phyloP scores from a whole-genome alignment of 768 basidiomycete genomes.

The Russula sp. region DNA sequence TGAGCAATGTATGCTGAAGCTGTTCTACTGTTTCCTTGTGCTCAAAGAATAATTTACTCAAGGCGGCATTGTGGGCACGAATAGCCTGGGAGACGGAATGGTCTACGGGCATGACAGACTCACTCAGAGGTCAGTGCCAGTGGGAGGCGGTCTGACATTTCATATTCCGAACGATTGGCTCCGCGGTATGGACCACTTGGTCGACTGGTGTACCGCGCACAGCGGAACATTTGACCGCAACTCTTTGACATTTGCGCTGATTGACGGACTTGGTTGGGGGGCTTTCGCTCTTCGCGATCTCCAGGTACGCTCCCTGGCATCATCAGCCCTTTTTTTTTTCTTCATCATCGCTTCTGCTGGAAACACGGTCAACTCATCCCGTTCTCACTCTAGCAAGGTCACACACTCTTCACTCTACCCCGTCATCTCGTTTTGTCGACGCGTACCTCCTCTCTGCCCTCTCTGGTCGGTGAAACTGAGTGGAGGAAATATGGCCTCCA shows the following conservation, averaged over 20 bases:
- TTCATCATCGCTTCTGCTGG: background rate
- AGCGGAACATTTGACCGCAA: conserved; percentile 43
- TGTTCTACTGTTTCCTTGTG: conserved; percentile 42
- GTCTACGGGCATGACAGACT: background rate
- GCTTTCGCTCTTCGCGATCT: conserved; percentile 66
- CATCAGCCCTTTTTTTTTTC: background rate
- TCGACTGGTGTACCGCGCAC: conserved; percentile 50
- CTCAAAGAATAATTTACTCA: conserved; percentile 46
- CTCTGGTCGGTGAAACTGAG: conserved; percentile 48
- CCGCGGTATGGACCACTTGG: conserved; percentile 25
- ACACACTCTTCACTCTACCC: conserved; percentile 78
- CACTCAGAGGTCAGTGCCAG: no score
- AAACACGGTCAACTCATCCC: conserved; percentile 14
- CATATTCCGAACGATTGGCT: background rate
- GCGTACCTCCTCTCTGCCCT: conserved; percentile 62
- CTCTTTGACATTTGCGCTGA: conserved; percentile 31
- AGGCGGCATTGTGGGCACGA: conserved; percentile 35
- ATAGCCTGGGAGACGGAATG: conserved; percentile 9
- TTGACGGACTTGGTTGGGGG: conserved; percentile 57
- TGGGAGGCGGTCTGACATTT: no score
- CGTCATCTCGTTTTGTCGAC: conserved; percentile 71
- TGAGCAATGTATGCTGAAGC: conserved; percentile 47
- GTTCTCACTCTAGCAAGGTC: conserved; percentile 49
- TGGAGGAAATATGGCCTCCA: conserved; percentile 62
- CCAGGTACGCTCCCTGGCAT: conserved; percentile 38